Percentiles rank a stretch among this genome's conserved stretches.
Conservation (phyloP, 164 flowering plant species). For the Saururus chinensis region DNA sequence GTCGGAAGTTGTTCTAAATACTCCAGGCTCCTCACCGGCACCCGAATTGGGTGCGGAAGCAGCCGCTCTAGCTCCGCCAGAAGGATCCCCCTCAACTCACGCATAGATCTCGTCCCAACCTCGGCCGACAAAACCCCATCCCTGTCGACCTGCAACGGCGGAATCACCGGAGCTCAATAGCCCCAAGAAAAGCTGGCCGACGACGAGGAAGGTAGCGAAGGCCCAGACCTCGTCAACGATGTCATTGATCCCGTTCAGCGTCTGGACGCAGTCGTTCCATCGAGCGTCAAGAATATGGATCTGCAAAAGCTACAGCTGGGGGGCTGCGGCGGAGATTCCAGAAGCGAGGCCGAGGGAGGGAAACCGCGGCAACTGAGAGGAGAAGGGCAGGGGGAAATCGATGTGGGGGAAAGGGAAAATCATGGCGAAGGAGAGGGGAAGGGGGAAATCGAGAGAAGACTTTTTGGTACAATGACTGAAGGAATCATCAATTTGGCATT, state of each 20-base stretch:
- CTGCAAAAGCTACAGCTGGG: constrained; percentile 32
- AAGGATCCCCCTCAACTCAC: constrained; percentile 32
- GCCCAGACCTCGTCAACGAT: constrained; percentile 37
- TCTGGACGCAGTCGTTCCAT: constrained; percentile 57
- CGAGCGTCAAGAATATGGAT: constrained; percentile 37
- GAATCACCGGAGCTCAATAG: constrained; percentile 43
- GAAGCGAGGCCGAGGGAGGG: constrained; percentile 58
- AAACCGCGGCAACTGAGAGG: too few species aligned
- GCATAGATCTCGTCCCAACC: constrained; percentile 17
- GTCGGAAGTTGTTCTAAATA: constrained; percentile 67
- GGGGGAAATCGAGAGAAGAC: too few species aligned
- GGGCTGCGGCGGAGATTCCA: constrained; percentile 42
- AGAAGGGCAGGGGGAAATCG: too few species aligned
- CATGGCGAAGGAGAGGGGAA: too few species aligned
- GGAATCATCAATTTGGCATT: too few species aligned
- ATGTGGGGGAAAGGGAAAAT: too few species aligned
- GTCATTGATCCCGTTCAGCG: constrained; percentile 23
- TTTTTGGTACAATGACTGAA: too few species aligned
- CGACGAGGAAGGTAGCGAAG: constrained; percentile 46
- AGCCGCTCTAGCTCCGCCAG: constrained; percentile 46
- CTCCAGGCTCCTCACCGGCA: constrained; percentile 43
- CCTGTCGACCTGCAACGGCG: constrained; percentile 25
- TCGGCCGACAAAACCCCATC: constrained; percentile 38
- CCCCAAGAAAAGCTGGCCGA: constrained; percentile 52
- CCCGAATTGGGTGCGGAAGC: constrained; percentile 46